A percentile compares a stretch with the other conserved stretches of the same genome.
These are phyloP conservation scores for Camellia japonica DNA, from an alignment of 148 eudicot genomes.

Conservation along the genomic window DNA sequence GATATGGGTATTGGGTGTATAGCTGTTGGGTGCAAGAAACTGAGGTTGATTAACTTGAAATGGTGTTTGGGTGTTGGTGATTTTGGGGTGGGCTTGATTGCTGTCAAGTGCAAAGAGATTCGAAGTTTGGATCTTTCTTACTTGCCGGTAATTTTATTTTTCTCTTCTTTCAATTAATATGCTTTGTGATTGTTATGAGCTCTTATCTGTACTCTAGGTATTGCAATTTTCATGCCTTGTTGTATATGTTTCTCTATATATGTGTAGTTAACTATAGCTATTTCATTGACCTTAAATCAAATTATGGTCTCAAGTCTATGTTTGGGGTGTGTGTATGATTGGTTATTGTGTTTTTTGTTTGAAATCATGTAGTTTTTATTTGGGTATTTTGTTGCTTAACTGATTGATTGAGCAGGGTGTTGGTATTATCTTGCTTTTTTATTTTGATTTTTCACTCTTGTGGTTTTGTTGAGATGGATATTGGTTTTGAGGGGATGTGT, in stretches of 20 bases:
- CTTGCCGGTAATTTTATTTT: slow-evolving; percentile 58
- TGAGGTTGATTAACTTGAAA: slow-evolving; percentile 64
- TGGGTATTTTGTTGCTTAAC: neutral
- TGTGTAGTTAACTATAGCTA: neutral
- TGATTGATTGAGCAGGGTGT: neutral
- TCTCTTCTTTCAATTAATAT: slow-evolving; percentile 1
- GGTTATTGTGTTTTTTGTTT: neutral
- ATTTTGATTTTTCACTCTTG: neutral
- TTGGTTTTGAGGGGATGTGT: neutral
- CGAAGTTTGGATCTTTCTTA: slow-evolving; percentile 79
- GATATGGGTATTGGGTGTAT: slow-evolving; percentile 95
- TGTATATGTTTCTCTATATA: neutral
- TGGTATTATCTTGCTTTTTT: too few species aligned
- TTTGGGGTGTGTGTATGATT: neutral
- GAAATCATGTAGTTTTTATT: neutral
- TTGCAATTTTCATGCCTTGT: neutral
- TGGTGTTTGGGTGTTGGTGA: slow-evolving; percentile 92
- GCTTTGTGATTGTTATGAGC: slow-evolving; percentile 1
- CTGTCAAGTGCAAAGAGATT: slow-evolving; percentile 70
- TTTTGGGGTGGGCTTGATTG: slow-evolving; percentile 83
- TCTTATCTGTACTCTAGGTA: neutral
- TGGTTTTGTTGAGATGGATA: neutral
- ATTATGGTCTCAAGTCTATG: neutral
- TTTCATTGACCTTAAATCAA: neutral
- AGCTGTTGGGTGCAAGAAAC: slow-evolving; percentile 79